A percentile compares a stretch with the other conserved stretches of the same genome.
These are phyloP conservation scores for Hirschfeldia incana DNA, from an alignment of 345 rosid species.

Conservation along the genomic window DNA sequence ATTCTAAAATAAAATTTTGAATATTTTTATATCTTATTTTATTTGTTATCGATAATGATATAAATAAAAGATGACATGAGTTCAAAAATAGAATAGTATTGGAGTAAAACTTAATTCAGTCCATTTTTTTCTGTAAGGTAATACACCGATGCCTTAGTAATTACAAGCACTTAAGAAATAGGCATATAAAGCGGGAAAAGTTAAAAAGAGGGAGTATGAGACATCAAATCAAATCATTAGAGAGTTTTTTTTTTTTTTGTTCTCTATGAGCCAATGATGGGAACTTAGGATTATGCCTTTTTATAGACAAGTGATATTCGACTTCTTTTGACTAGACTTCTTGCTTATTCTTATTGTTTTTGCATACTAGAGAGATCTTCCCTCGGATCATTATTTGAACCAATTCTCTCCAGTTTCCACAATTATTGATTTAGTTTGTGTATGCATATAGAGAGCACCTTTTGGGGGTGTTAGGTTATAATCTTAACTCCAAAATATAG, in stretches of 20 bases:
- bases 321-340: conserved; percentile 32
- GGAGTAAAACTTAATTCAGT: no score
- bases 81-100: no score
- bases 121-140: no score
- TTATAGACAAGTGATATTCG: conserved; percentile 20
- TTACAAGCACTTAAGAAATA: conserved; percentile 1
- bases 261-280: conserved; percentile 35
- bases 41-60: background rate
- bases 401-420: no score
- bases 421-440: no score
- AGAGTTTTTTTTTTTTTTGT: no score
- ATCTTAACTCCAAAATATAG: no score
- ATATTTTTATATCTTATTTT: no score
- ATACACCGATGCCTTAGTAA: background rate
- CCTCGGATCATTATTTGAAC: no score
- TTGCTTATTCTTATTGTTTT: conserved; percentile 19
- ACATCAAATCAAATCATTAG: conserved; percentile 32
- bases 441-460: no score
- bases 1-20: background rate
- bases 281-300: conserved; percentile 34
- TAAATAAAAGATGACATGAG: no score
- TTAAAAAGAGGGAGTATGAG: conserved; percentile 21
- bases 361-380: background rate
- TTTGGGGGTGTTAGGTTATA: no score
- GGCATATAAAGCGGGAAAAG: conserved; percentile 21